phyloP scores from a whole-genome alignment of 228 moss, liverwort and hornwort species.

The Sphagnum magellanicum region DNA sequence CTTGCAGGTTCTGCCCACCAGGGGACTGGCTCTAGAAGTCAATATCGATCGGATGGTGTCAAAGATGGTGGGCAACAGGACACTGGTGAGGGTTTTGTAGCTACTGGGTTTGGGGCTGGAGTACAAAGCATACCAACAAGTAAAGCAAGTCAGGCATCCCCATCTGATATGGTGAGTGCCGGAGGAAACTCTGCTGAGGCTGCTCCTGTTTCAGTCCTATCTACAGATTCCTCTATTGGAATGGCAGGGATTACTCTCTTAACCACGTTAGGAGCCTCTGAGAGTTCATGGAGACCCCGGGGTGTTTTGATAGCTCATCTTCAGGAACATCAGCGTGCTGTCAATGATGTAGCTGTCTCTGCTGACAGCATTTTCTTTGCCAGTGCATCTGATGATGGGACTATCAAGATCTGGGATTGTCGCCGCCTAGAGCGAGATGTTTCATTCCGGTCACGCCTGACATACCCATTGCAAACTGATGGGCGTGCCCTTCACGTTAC shows the following conservation, averaged over 20 bases:
- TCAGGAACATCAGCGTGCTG: slow-evolving; percentile 96
- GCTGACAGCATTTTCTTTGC: slow-evolving; percentile 84
- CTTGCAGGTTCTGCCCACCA: slow-evolving; percentile 86
- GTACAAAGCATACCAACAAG: slow-evolving; percentile 29
- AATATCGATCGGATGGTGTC: slow-evolving; percentile 62
- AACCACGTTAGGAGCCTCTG: slow-evolving; percentile 55
- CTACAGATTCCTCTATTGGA: slow-evolving; percentile 42
- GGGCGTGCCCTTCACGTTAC: slow-evolving; percentile 78
- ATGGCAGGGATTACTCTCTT: slow-evolving; percentile 49
- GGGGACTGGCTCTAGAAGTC: slow-evolving; percentile 47
- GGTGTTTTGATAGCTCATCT: slow-evolving; percentile 93
- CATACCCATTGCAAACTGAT: slow-evolving; percentile 60
- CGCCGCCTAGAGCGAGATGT: slow-evolving; percentile 87
- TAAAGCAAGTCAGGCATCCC: slow-evolving; percentile 32
- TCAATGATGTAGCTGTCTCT: slow-evolving; percentile 92
- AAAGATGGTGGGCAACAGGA: slow-evolving; percentile 67
- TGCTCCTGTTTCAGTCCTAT: slow-evolving; percentile 25
- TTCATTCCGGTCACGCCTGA: slow-evolving; percentile 84
- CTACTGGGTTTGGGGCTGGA: slow-evolving; percentile 47
- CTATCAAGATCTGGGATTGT: slow-evolving; percentile 96
- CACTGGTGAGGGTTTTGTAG: slow-evolving; percentile 56
- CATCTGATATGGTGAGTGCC: slow-evolving; percentile 29
- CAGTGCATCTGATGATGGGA: slow-evolving; percentile 98
- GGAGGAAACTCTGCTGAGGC: slow-evolving; percentile 28
- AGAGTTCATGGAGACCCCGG: slow-evolving; percentile 87